Evolutionary conservation across 768 basidiomycete genomes (phyloP), one percentile per base, ranked within the genome.

Genomic region (Suillus tomentosus): DNA sequence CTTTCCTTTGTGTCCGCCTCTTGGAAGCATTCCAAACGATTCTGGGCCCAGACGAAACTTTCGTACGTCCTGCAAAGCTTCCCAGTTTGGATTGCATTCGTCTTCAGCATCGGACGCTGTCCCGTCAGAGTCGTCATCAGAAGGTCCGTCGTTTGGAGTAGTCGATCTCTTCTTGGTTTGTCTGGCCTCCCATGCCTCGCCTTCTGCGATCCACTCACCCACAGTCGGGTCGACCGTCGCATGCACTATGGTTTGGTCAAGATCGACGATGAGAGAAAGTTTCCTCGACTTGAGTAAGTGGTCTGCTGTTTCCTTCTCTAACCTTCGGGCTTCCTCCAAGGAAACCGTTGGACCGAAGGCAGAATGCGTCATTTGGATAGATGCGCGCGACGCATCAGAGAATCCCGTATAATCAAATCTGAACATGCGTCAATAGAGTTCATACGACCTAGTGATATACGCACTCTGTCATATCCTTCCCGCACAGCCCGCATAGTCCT

Each of bases 171-270:
- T 80, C 70, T 77, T 79, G 5, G 79, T 73, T 63, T 86, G 86
- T 57, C 82, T 80, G 51, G 82, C 81, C 70, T 94, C 91, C 91
- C 91, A 94, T 51, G 84, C 85, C 72, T 89, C 87, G 24, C 92
- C 92, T 68, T 95, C 94, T 3, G 84, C 74, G 71, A 97, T 92
- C 97, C 97, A 99, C 74, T 98, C 96, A 39, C 95, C 96, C 2
- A 99, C 94, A 0, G 97, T 99, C 5, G 97, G 96, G 77, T 99
- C 97, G 31, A 98, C 96, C 0, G 96, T 98, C 9, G 97, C 96
- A 72, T 99, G 97, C 4, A 99, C 94, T 74, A 99, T 95, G 14
- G 97, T 99, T 76, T 99, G 97, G 78, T 99, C 97, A 40, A 99
- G 85, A 80, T 99, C 97, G 70, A 99, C 96, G 68, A 99, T 98